A percentile compares a stretch with the other conserved stretches of the same genome.
Evolutionary conservation across 768 basidiomycete species (phyloP).

Genomic region (Lactifluus hygrophoroides): DNA sequence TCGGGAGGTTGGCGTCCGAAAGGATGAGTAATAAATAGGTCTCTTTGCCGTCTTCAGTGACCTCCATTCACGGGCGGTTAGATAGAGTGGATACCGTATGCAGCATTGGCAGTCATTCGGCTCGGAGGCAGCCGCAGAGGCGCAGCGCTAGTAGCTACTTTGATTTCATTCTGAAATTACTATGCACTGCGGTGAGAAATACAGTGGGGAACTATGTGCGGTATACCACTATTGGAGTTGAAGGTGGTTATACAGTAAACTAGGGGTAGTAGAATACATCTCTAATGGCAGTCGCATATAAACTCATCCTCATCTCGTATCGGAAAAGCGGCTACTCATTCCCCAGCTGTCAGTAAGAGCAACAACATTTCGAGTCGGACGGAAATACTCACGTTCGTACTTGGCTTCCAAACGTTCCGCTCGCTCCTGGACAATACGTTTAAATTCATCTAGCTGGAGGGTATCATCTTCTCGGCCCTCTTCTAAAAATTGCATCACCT

Average conservation of each 20-base stretch:
- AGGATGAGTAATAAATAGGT: constrained; percentile 70
- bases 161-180: too few relatives aligned
- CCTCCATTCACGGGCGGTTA: background rate
- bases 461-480: constrained; percentile 4
- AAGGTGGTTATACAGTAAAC: background rate
- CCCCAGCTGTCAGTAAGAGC: background rate
- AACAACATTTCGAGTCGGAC: background rate
- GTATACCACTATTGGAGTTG: background rate
- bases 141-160: too few relatives aligned
- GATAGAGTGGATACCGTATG: too few relatives aligned
- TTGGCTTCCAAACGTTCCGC: background rate
- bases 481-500: constrained; percentile 9
- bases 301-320: constrained; percentile 9
- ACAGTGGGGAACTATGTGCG: background rate
- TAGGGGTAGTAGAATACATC: background rate
- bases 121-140: too few relatives aligned
- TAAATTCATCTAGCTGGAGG: background rate
- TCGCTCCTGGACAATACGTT: background rate
- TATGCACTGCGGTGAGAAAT: background rate
- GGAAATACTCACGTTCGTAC: constrained; percentile 7
- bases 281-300: constrained; percentile 13
- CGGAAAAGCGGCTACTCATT: background rate
- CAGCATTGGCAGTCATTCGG: too few relatives aligned
- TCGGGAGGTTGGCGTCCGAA: constrained; percentile 90
- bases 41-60: constrained; percentile 36